Evolutionary conservation across 176 grass and related monocot genomes (phyloP).

Genomic region (Miscanthus lutarioriparius): DNA sequence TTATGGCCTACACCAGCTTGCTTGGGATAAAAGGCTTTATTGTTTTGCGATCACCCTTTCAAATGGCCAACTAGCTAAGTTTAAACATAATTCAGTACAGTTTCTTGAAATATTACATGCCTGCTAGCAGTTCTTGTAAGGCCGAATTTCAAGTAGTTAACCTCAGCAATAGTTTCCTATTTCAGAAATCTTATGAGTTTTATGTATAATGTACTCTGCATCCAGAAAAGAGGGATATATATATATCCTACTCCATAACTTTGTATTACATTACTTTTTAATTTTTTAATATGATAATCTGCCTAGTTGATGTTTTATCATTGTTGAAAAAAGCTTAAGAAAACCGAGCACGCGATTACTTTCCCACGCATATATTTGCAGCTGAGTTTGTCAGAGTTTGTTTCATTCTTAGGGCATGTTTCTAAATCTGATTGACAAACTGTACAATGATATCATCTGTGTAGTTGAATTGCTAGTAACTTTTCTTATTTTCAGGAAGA

Average conservation of each 20-base stretch:
- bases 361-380: neutral
- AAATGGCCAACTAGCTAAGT: neutral
- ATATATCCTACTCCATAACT: neutral
- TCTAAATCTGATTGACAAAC: neutral
- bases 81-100: neutral
- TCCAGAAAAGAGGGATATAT: neutral
- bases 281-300: neutral
- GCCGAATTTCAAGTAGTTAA: slow-evolving; percentile 2
- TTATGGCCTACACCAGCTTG: neutral
- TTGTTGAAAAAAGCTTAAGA: neutral
- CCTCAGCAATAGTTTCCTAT: neutral
- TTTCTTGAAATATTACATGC: neutral
- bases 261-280: neutral
- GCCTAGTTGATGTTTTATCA: neutral
- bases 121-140: neutral
- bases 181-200: slow-evolving; percentile 18
- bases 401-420: neutral
- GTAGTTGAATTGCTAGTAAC: neutral
- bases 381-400: neutral
- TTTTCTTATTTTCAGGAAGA: slow-evolving; percentile 68
- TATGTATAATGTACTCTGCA: neutral
- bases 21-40: neutral
- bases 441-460: neutral
- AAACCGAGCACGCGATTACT: neutral
- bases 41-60: neutral